Percentiles rank a stretch among this genome's conserved stretches.
Evolutionary conservation across 2,329 filamentous ascomycete genomes (phyloP).

Genomic region (Aspergillus terreus): DNA sequence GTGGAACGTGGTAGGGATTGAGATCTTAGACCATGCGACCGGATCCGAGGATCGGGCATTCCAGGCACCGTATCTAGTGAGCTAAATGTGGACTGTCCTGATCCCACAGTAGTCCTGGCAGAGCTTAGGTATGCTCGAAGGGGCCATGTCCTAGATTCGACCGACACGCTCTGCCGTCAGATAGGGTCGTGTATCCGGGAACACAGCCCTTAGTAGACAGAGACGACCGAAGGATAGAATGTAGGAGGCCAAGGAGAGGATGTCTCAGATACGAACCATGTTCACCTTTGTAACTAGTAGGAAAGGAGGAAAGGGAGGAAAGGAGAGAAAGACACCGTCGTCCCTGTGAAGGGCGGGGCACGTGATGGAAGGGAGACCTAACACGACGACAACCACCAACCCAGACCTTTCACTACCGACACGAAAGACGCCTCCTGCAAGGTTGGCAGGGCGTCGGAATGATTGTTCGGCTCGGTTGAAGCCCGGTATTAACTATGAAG

Average conservation of each 20-base stretch:
- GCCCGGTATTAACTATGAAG: too few species aligned
- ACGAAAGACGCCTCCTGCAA: too few species aligned
- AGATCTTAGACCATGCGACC: not conserved
- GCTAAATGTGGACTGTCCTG: too few species aligned
- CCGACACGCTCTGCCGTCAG: not conserved
- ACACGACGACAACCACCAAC: not conserved
- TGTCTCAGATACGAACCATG: constrained; percentile 4
- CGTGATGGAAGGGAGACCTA: constrained; percentile 6
- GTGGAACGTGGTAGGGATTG: not conserved
- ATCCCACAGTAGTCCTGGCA: too few species aligned
- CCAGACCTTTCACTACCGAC: not conserved
- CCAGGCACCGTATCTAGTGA: too few species aligned
- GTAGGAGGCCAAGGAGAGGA: constrained; percentile 2
- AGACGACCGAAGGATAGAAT: constrained; percentile 3
- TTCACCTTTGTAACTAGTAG: too few species aligned
- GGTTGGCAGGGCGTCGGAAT: too few species aligned
- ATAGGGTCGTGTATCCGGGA: not conserved
- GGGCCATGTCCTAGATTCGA: not conserved
- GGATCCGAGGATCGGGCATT: too few species aligned
- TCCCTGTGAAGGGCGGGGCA: constrained; percentile 4
- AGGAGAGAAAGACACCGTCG: too few species aligned
- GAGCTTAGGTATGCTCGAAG: too few species aligned
- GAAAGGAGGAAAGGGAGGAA: constrained; percentile 1
- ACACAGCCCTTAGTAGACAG: not conserved
- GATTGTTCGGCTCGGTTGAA: too few species aligned